Percentiles rank a stretch among this genome's conserved stretches.
Conservation (phyloP, 139 green algal species). For the Helicosporidium sp. region DNA sequence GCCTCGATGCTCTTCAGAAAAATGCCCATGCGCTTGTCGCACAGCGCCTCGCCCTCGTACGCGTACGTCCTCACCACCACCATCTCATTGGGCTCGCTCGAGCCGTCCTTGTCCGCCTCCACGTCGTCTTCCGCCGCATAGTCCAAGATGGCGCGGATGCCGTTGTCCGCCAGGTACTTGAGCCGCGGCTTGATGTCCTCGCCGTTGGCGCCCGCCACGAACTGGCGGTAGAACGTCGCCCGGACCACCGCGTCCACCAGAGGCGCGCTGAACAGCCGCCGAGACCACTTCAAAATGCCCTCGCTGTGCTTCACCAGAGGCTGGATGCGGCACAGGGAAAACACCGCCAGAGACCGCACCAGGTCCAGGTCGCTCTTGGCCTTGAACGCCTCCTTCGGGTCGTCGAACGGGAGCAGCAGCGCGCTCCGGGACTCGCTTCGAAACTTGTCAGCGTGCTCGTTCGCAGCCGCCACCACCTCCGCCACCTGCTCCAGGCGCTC, state of each 20-base stretch:
- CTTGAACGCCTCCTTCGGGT: constrained; percentile 16
- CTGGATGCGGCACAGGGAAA: constrained; percentile 19
- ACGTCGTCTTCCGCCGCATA: constrained; percentile 43
- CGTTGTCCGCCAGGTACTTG: constrained; percentile 11
- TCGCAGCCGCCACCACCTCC: constrained; percentile 2
- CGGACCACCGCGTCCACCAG: constrained; percentile 34
- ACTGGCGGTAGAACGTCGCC: constrained; percentile 65
- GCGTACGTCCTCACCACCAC: constrained; percentile 36
- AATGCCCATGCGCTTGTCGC: constrained; percentile 39
- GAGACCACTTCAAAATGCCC: constrained; percentile 19
- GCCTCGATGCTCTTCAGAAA: constrained; percentile 48
- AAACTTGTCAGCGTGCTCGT: too few species aligned
- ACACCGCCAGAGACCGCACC: constrained; percentile 20
- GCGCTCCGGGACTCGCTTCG: too few species aligned
- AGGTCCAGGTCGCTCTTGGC: constrained; percentile 25
- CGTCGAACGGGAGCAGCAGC: constrained; percentile 8
- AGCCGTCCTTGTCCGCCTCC: constrained; percentile 5
- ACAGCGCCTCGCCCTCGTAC: constrained; percentile 42
- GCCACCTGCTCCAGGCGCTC: constrained; percentile 3
- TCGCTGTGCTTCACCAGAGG: constrained; percentile 35
- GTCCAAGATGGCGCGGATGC: constrained; percentile 35
- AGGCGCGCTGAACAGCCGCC: constrained; percentile 28
- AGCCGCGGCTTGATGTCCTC: constrained; percentile 32
- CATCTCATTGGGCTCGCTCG: not conserved
- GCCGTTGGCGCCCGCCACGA: constrained; percentile 46